Base-by-base conservation (phyloP, 129 eudicot genomes). In the Calendula officinalis region DNA sequence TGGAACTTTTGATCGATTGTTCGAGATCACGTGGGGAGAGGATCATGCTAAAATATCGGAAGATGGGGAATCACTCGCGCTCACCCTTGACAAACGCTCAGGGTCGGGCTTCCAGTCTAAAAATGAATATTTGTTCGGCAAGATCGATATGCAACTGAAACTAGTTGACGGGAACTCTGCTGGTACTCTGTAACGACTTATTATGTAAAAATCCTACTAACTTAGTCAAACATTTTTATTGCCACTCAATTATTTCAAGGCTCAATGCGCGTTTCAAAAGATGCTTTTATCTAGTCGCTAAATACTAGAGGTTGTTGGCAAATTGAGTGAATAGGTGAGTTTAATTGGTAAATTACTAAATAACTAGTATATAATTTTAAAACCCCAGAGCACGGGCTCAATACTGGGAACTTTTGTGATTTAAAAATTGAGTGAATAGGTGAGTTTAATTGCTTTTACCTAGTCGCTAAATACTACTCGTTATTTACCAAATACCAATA, bases 131-230 rank as follows among this genome's bases (percentile, higher is more conserved):
- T 41, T 86, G 10, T 86, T 82, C 56, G 80, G 76, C 15, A 80
- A 69, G 64, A 71, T 86, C 11, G 86, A 78, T 34, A 86, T 82
- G 95, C 82, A 82, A 51, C 67, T 86, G 44, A 86, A 83, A 66
- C 84, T 86, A 15, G 82, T 83, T 27, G 77, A 74, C 13, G 95
- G 89, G 34, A 72, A 86, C 56, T 80, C 89, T 0, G 89, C 86
- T n/a, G 89, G 86, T 64, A 82, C 89, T 5, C 89, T 5, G 89
- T 83, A 51, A 82, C 89, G 1, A 71, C 94, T 17, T 83, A 80
- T 60, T 86, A 82, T 56, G 94, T 85, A 74, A 74, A 63, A 40
- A 16, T 37, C 39, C 15, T 0, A 45, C 39, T 0, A 40, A 39
- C n/a, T 52, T 56, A 46, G 1, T 55, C 35, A 61, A 3, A 40